Percentiles rank a stretch among this genome's conserved stretches.
phyloP scores from a whole-genome alignment of 2,329 filamentous ascomycete species.

The Colletotrichum costaricense region DNA sequence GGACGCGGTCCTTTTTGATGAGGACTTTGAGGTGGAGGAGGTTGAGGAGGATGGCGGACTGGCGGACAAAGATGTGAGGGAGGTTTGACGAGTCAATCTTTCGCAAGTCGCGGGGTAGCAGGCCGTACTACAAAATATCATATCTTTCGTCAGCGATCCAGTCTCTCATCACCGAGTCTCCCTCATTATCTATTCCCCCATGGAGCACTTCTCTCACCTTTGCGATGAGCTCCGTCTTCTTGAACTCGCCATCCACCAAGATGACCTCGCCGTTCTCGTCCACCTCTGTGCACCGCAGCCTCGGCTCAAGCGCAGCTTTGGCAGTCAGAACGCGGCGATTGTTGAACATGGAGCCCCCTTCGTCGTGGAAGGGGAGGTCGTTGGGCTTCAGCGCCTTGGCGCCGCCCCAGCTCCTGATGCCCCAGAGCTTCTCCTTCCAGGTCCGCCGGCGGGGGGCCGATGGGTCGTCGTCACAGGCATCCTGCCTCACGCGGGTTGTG shows the following conservation, averaged over 20 bases:
- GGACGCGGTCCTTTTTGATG: conserved; percentile 92
- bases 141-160: not conserved
- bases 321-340: conserved; percentile 76
- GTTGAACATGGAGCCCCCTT: conserved; percentile 75
- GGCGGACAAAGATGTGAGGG: conserved; percentile 93
- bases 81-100: conserved; percentile 98
- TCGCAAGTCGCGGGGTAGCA: conserved; percentile 92
- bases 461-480: conserved; percentile 40
- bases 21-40: conserved; percentile 95
- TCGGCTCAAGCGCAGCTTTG: conserved; percentile 85
- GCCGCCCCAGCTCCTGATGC: conserved; percentile 49
- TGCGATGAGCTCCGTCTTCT: conserved; percentile 96
- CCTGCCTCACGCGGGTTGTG: conserved; percentile 42
- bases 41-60: conserved; percentile 93
- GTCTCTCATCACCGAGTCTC: not conserved
- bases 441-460: conserved; percentile 42
- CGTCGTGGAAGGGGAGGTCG: conserved; percentile 68
- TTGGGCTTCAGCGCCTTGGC: conserved; percentile 62
- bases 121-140: conserved; percentile 74
- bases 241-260: conserved; percentile 93
- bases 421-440: conserved; percentile 64
- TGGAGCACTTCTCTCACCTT: conserved; percentile 69
- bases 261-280: conserved; percentile 93
- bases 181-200: not conserved
- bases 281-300: conserved; percentile 93